Conservation (phyloP, 2,329 filamentous ascomycete species). For the Alternaria consortialis region DNA sequence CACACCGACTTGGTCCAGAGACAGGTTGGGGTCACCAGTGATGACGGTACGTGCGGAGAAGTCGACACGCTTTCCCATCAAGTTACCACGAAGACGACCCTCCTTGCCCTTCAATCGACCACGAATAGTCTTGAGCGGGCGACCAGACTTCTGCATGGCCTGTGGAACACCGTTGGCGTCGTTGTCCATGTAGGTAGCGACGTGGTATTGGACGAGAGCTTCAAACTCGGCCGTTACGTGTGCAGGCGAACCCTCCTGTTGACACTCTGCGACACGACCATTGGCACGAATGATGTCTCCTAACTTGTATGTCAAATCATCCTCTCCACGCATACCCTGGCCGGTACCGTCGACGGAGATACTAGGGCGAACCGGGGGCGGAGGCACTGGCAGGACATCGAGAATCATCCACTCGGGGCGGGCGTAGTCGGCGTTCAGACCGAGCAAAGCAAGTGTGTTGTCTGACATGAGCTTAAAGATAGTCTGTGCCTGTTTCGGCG, state of each 20-base stretch:
- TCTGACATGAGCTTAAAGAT: conserved; percentile 87
- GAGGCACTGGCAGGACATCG: conserved; percentile 92
- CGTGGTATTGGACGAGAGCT: conserved; percentile 92
- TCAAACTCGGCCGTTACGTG: conserved; percentile 94
- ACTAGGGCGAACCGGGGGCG: conserved; percentile 93
- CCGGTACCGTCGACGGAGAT: conserved; percentile 96
- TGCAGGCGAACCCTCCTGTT: conserved; percentile 88
- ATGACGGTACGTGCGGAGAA: conserved; percentile 99
- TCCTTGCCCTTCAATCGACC: conserved; percentile 99
- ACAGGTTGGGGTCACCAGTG: conserved; percentile 96
- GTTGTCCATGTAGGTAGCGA: conserved; percentile 99
- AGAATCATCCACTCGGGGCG: conserved; percentile 98
- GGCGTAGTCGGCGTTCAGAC: conserved; percentile 92
- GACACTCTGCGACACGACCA: conserved; percentile 89
- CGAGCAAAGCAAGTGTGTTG: conserved; percentile 84
- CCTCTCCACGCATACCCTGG: conserved; percentile 91
- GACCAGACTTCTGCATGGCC: conserved; percentile 94
- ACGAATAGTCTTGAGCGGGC: conserved; percentile 95
- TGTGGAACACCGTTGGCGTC: conserved; percentile 96
- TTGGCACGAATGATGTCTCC: conserved; percentile 99
- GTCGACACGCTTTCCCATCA: conserved; percentile 97
- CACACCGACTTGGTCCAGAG: conserved; percentile 95
- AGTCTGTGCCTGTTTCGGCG: conserved; percentile 82
- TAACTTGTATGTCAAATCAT: conserved; percentile 99
- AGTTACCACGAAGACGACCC: conserved; percentile 93